Evolutionary conservation across 2,329 filamentous ascomycete genomes (phyloP).

Genomic region (Alternaria solani): DNA sequence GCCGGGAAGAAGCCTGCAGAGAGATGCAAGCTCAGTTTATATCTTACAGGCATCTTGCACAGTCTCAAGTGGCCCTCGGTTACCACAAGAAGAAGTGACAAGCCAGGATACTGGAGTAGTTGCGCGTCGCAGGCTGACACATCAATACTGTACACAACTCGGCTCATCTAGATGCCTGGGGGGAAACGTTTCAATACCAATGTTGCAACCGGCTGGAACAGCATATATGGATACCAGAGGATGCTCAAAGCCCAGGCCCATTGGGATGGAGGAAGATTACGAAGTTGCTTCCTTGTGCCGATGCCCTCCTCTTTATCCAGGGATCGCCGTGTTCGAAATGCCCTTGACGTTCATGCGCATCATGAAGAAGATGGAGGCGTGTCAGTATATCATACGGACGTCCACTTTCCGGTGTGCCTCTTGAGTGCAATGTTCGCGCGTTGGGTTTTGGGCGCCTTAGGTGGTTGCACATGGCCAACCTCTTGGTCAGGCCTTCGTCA

Average conservation of each 20-base stretch:
- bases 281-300: slow-evolving; percentile 45
- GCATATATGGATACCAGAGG: slow-evolving; percentile 49
- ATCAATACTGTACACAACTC: slow-evolving; percentile 49
- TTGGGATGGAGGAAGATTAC: slow-evolving; percentile 39
- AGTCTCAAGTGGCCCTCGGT: background rate
- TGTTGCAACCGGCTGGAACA: slow-evolving; percentile 39
- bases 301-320: slow-evolving; percentile 46
- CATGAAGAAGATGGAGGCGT: slow-evolving; percentile 43
- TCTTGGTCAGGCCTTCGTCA: background rate
- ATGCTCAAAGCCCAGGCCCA: slow-evolving; percentile 47
- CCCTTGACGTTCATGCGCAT: slow-evolving; percentile 45
- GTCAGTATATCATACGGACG: slow-evolving; percentile 36
- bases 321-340: slow-evolving; percentile 48
- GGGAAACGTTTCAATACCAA: slow-evolving; percentile 31
- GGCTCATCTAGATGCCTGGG: slow-evolving; percentile 32
- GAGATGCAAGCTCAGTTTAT: too few species aligned
- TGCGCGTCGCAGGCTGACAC: slow-evolving; percentile 55
- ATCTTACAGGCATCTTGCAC: too few species aligned
- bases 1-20: background rate
- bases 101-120: background rate
- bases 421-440: background rate
- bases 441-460: background rate
- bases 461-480: background rate
- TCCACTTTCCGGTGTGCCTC: background rate
- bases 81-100: background rate